phyloP scores from a whole-genome alignment of 495 filamentous ascomycete genomes.

The Talaromyces borbonicus region DNA sequence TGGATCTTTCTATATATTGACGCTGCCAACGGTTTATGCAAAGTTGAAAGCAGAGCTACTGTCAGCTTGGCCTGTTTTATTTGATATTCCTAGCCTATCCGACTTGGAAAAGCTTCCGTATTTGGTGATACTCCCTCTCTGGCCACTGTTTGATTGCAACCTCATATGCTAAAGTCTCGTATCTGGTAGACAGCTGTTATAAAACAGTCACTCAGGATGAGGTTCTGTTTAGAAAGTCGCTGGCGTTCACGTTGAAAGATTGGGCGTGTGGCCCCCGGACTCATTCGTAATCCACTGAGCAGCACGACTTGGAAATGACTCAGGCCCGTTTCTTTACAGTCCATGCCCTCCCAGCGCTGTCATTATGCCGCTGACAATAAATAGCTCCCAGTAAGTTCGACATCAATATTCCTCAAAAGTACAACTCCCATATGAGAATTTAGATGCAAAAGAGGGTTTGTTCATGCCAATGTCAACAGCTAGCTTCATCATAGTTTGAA shows the following conservation, averaged over 20 bases:
- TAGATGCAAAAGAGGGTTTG: no score
- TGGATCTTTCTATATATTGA: constrained; percentile 18
- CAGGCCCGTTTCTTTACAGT: neutral
- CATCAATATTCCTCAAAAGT: no score
- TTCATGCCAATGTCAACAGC: no score
- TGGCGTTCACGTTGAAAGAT: neutral
- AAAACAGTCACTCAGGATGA: constrained; percentile 46
- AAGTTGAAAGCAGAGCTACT: constrained; percentile 18
- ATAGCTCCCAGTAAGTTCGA: no score
- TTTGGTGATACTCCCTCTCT: constrained; percentile 18
- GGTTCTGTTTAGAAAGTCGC: constrained; percentile 9
- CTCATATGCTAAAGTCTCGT: neutral
- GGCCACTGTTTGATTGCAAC: no score
- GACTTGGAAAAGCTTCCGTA: constrained; percentile 26
- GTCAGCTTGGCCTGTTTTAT: constrained; percentile 9
- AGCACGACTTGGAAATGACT: neutral
- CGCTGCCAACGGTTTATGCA: constrained; percentile 12
- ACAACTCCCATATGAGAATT: no score
- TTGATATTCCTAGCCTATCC: constrained; percentile 5
- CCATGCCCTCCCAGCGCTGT: no score
- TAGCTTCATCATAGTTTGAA: no score
- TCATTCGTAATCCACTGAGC: neutral
- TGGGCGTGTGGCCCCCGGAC: neutral
- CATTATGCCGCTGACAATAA: no score
- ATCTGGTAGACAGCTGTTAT: constrained; percentile 37